These are phyloP conservation scores for Viridothelium virens DNA, from an alignment of 495 filamentous ascomycete species.

Conservation along the genomic window DNA sequence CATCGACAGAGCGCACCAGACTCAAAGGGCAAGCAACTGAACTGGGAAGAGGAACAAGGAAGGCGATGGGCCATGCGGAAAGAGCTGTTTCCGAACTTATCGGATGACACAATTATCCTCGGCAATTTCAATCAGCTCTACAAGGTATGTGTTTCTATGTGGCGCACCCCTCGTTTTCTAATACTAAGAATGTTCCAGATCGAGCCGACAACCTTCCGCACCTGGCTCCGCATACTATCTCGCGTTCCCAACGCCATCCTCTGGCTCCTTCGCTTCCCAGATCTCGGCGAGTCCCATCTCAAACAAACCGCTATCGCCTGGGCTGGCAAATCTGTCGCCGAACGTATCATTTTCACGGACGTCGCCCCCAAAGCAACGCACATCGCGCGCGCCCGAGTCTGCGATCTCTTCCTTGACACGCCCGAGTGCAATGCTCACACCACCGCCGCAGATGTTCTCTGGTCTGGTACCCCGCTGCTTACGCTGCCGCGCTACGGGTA, in stretches of 20 bases:
- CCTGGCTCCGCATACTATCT: constrained; percentile 91
- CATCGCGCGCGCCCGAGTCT: constrained; percentile 82
- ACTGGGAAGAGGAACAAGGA: constrained; percentile 80
- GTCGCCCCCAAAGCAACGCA: constrained; percentile 93
- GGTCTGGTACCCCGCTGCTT: constrained; percentile 88
- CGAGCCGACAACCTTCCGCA: constrained; percentile 92
- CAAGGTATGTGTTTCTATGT: constrained; percentile 60
- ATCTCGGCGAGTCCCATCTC: constrained; percentile 81
- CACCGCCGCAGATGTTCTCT: constrained; percentile 91
- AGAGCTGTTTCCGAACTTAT: constrained; percentile 77
- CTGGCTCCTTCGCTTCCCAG: constrained; percentile 95
- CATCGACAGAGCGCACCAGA: constrained; percentile 88
- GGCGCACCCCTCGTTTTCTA: not conserved
- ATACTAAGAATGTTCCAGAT: constrained; percentile 50
- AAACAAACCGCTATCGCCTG: constrained; percentile 69
- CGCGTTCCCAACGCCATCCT: constrained; percentile 79
- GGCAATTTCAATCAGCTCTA: constrained; percentile 99
- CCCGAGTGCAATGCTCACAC: constrained; percentile 98
- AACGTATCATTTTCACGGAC: constrained; percentile 92
- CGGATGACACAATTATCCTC: constrained; percentile 81
- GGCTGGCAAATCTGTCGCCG: constrained; percentile 80
- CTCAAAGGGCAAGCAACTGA: constrained; percentile 52
- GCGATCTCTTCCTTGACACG: constrained; percentile 94
- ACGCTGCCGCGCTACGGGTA: constrained; percentile 92
- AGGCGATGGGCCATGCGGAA: constrained; percentile 91